Percentiles rank a stretch among this genome's conserved stretches.
Conservation (phyloP, 192 early-diverging fungal species). For the Backusella sp. region DNA sequence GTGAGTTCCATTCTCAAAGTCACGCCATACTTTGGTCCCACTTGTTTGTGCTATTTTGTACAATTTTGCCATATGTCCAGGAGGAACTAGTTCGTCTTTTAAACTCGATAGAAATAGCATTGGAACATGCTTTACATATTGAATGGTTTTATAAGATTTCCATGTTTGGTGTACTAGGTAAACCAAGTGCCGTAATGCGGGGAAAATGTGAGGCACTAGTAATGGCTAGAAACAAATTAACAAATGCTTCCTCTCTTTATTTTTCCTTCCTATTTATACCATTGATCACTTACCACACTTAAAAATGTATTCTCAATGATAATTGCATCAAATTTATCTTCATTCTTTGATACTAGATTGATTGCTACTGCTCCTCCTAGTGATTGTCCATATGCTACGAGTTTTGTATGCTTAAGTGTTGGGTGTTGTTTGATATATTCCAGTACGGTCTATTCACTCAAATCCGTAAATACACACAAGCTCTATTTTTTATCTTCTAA, state of each 20-base stretch:
- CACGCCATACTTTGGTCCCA: constrained; percentile 51
- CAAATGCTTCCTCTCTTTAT: neutral
- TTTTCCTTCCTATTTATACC: too few species aligned
- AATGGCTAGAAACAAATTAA: constrained; percentile 55
- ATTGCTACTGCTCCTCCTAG: constrained; percentile 97
- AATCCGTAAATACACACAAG: neutral
- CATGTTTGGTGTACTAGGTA: constrained; percentile 91
- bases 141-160: constrained; percentile 77
- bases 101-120: constrained; percentile 82
- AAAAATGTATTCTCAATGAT: constrained; percentile 97
- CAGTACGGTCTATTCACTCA: constrained; percentile 62
- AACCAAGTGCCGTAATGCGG: constrained; percentile 63
- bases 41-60: constrained; percentile 59
- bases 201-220: constrained; percentile 85
- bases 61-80: constrained; percentile 84
- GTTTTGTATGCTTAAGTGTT: constrained; percentile 69
- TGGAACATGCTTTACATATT: constrained; percentile 65
- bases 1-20: constrained; percentile 84
- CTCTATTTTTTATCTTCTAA: neutral
- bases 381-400: constrained; percentile 94
- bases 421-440: constrained; percentile 83
- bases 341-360: constrained; percentile 75
- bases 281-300: constrained; percentile 61
- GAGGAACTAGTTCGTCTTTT: constrained; percentile 88
- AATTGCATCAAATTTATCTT: constrained; percentile 74